These are phyloP conservation scores for Kazachstania africana DNA, from an alignment of 805 yeast species.

Conservation along the genomic window DNA sequence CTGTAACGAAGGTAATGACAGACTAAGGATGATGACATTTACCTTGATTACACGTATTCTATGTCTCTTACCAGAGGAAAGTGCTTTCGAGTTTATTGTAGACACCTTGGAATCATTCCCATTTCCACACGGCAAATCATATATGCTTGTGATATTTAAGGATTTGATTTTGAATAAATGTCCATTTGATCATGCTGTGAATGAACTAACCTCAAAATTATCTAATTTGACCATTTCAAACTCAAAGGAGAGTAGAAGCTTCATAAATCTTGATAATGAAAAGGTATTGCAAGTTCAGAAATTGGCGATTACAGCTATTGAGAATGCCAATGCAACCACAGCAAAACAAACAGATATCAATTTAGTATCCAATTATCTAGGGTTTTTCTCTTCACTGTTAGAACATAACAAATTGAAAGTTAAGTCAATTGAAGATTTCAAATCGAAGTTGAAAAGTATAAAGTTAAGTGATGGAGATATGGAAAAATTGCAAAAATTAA, in stretches of 20 bases:
- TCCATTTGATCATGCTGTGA: no score
- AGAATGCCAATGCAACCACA: background rate
- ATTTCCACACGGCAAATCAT: constrained; percentile 45
- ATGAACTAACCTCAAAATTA: background rate
- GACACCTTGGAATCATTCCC: constrained; percentile 63
- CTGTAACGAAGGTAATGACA: constrained; percentile 28
- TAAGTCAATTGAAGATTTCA: background rate
- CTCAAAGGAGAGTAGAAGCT: no score
- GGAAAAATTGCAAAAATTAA: no score
- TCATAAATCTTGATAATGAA: no score
- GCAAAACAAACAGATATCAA: no score
- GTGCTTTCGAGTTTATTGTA: constrained; percentile 45
- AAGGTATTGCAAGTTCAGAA: constrained; percentile 31
- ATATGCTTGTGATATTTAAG: constrained; percentile 55
- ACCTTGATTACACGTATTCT: constrained; percentile 57
- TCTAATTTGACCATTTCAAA: background rate
- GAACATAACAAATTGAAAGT: background rate
- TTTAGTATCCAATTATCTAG: background rate
- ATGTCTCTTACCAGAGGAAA: constrained; percentile 42
- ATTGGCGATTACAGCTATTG: constrained; percentile 6
- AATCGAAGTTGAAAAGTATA: background rate
- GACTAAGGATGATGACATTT: constrained; percentile 34
- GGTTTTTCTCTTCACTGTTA: no score
- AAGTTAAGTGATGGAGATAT: no score
- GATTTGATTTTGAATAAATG: constrained; percentile 40